These are phyloP conservation scores for Leccinum solheimii DNA, from an alignment of 1,284 basidiomycete species.

Conservation along the genomic window DNA sequence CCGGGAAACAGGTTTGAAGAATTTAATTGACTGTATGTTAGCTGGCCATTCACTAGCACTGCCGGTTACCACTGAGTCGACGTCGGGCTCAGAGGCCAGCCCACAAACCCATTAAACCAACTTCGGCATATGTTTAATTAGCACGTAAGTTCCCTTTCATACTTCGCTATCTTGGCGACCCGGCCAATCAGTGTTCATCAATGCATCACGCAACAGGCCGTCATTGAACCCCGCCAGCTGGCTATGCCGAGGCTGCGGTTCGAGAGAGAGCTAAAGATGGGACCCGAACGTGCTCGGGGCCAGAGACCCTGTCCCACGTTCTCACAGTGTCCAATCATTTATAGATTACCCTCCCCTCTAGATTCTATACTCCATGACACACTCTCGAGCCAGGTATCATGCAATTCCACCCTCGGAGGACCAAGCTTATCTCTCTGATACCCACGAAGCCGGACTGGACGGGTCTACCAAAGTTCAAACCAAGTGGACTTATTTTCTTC, in stretches of 20 bases:
- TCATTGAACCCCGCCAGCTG: not conserved
- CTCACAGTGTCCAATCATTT: not conserved
- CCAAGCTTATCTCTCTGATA: slow-evolving; percentile 1
- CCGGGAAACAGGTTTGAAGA: not conserved
- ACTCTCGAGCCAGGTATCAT: slow-evolving; percentile 18
- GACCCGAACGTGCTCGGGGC: not conserved
- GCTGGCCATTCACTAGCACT: not conserved
- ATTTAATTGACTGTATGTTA: not conserved
- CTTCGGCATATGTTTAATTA: not conserved
- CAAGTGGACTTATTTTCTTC: slow-evolving; percentile 64
- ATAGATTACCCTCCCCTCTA: not conserved
- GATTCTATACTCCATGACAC: slow-evolving; percentile 6
- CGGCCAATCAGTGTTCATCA: not conserved
- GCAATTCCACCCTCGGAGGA: slow-evolving; percentile 24
- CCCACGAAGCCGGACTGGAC: not conserved
- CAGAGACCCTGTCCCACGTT: not conserved
- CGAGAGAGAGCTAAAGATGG: not conserved
- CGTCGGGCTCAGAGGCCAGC: no score
- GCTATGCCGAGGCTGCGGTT: not conserved
- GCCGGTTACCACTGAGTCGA: no score
- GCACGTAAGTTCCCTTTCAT: not conserved
- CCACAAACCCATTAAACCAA: not conserved
- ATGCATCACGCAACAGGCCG: not conserved
- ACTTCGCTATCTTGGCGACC: not conserved
- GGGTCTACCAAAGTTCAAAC: slow-evolving; percentile 38